Percentiles rank a stretch among this genome's conserved stretches.
Evolutionary conservation across 495 filamentous ascomycete genomes (phyloP).

Genomic region (Viridothelium virens): DNA sequence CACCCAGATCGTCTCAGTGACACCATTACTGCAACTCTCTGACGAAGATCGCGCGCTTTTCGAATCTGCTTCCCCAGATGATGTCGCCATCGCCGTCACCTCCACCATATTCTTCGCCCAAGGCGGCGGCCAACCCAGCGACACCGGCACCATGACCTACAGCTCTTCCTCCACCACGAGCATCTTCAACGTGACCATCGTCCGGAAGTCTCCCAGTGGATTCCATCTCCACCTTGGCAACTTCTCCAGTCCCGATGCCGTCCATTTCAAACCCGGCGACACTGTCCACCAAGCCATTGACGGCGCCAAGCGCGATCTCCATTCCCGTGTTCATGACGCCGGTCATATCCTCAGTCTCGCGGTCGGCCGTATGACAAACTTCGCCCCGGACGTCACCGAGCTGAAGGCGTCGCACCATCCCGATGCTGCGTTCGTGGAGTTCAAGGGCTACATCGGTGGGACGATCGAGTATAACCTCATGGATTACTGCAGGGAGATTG

Average conservation of each 20-base stretch:
- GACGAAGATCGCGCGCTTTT: conserved; percentile 43
- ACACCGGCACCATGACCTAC: too few relatives aligned
- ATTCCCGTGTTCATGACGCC: conserved; percentile 54
- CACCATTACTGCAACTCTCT: conserved; percentile 39
- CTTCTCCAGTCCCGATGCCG: conserved; percentile 30
- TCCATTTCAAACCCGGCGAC: conserved; percentile 36
- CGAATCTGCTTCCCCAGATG: conserved; percentile 39
- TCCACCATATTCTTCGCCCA: too few relatives aligned
- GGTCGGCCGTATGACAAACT: conserved; percentile 44
- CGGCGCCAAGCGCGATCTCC: conserved; percentile 41
- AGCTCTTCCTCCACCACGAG: too few relatives aligned
- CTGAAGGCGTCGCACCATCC: conserved; percentile 55
- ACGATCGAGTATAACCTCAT: conserved; percentile 21
- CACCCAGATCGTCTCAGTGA: conserved; percentile 39
- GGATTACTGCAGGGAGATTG: too few relatives aligned
- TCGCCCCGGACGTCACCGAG: conserved; percentile 46
- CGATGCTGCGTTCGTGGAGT: conserved; percentile 49
- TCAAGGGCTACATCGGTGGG: conserved; percentile 50
- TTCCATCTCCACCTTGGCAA: conserved; percentile 24
- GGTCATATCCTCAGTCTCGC: conserved; percentile 53
- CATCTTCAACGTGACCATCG: too few relatives aligned
- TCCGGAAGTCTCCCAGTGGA: too few relatives aligned
- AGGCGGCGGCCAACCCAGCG: too few relatives aligned
- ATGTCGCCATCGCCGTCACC: too few relatives aligned
- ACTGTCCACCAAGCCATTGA: conserved; percentile 44